Percentiles rank a stretch among this genome's conserved stretches.
Conservation (phyloP, 192 early-diverging fungal genomes). For the Backusella morwellensis region DNA sequence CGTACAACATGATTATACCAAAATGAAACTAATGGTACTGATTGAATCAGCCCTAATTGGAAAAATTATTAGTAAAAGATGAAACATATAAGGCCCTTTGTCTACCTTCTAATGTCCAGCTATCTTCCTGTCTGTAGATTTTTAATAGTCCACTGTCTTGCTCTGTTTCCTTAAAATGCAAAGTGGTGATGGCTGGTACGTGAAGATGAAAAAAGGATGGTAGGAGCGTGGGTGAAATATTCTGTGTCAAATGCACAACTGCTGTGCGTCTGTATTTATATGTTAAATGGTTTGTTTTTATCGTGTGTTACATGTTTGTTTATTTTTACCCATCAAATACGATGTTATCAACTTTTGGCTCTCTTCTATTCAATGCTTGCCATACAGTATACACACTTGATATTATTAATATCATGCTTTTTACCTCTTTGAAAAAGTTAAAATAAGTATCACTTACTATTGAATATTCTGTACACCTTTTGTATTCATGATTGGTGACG, state of each 20-base stretch:
- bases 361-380: conserved; percentile 33
- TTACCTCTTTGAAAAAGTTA: background rate
- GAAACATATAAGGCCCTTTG: conserved; percentile 1
- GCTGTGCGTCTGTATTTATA: conserved; percentile 39
- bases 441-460: conserved; percentile 27
- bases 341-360: conserved; percentile 32
- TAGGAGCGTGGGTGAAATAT: conserved; percentile 51
- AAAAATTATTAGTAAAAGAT: background rate
- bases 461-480: conserved; percentile 54
- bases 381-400: conserved; percentile 35
- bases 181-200: conserved; percentile 50
- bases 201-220: conserved; percentile 46
- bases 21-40: conserved; percentile 51
- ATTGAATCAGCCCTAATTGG: conserved; percentile 42
- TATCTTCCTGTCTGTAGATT: conserved; percentile 57
- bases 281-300: background rate
- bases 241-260: conserved; percentile 47
- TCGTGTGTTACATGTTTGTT: background rate
- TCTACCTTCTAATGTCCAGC: conserved; percentile 55
- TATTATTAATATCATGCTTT: background rate
- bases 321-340: conserved; percentile 35
- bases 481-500: conserved; percentile 52
- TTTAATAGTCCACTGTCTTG: conserved; percentile 43
- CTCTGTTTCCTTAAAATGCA: conserved; percentile 48
- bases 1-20: conserved; percentile 59